Conservation (phyloP, 2,329 filamentous ascomycete species). For the Fonsecaea multimorphosa region DNA sequence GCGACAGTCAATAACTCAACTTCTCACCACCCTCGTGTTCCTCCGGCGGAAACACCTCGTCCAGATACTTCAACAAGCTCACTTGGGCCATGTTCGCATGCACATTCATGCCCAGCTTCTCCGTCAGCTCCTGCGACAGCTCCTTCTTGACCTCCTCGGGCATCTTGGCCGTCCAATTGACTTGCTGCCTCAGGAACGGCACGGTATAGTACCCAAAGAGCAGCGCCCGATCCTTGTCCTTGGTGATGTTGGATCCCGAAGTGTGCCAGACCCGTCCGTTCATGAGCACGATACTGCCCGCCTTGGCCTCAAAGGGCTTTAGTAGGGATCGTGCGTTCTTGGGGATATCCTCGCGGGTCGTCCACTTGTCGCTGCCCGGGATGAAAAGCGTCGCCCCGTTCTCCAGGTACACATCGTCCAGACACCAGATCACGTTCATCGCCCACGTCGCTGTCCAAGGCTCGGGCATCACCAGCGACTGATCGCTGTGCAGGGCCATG, state of each 20-base stretch:
- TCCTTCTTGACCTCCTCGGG: conserved; percentile 41
- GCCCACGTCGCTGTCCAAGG: conserved; percentile 42
- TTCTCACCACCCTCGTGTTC: background rate
- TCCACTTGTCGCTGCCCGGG: conserved; percentile 25
- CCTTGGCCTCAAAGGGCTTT: conserved; percentile 44
- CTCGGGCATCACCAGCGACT: conserved; percentile 44
- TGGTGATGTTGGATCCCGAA: conserved; percentile 43
- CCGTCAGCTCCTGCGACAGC: conserved; percentile 40
- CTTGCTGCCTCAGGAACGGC: conserved; percentile 42
- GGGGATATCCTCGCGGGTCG: conserved; percentile 17
- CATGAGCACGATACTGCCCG: conserved; percentile 45
- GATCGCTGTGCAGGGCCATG: conserved; percentile 47
- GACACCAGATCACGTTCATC: conserved; percentile 44
- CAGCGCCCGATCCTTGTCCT: conserved; percentile 44
- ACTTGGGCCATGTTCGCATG: conserved; percentile 18
- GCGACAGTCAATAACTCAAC: background rate
- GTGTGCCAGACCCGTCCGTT: conserved; percentile 47
- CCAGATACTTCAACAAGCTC: conserved; percentile 12
- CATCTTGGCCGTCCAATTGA: conserved; percentile 45
- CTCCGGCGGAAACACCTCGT: conserved; percentile 13
- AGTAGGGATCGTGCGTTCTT: conserved; percentile 41
- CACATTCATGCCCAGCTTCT: conserved; percentile 41
- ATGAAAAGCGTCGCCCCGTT: conserved; percentile 42
- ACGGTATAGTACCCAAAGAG: conserved; percentile 46
- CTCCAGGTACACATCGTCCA: conserved; percentile 42